Percentiles rank a stretch among this genome's conserved stretches.
phyloP scores from a whole-genome alignment of 495 filamentous ascomycete genomes.

The Lindgomyces ingoldianus region DNA sequence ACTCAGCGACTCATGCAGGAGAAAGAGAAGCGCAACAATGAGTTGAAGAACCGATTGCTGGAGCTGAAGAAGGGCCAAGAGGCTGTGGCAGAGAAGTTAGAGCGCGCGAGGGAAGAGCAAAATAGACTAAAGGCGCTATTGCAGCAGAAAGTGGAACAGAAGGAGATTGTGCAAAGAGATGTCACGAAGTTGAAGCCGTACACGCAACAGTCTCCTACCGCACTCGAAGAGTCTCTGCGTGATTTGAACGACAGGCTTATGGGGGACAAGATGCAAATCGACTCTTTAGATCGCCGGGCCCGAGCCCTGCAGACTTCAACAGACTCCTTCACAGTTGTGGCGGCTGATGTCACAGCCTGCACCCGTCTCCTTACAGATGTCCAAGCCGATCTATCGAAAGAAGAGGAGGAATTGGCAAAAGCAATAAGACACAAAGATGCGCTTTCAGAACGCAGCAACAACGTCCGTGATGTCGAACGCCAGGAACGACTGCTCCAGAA shows the following conservation, averaged over 20 bases:
- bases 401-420: slow-evolving; percentile 81
- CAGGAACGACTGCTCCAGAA: slow-evolving; percentile 79
- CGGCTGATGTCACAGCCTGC: slow-evolving; percentile 78
- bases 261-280: slow-evolving; percentile 77
- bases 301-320: slow-evolving; percentile 89
- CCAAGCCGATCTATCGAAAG: slow-evolving; percentile 74
- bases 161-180: slow-evolving; percentile 66
- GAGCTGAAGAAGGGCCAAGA: slow-evolving; percentile 77
- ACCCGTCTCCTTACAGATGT: slow-evolving; percentile 90
- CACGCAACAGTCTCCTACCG: slow-evolving; percentile 80
- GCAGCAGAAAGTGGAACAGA: slow-evolving; percentile 74
- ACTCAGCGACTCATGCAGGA: slow-evolving; percentile 78
- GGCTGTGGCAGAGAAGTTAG: slow-evolving; percentile 72
- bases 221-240: slow-evolving; percentile 75
- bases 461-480: slow-evolving; percentile 86
- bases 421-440: slow-evolving; percentile 81
- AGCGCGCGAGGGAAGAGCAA: slow-evolving; percentile 73
- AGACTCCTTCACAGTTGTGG: slow-evolving; percentile 82
- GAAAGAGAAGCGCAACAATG: slow-evolving; percentile 79
- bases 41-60: slow-evolving; percentile 74
- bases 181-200: slow-evolving; percentile 87
- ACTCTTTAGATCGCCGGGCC: slow-evolving; percentile 78
- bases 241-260: slow-evolving; percentile 76
- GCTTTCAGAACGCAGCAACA: slow-evolving; percentile 80
- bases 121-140: slow-evolving; percentile 66